Conservation (phyloP, 73 alveolate genomes). For the Paramecium sexaurelia region DNA sequence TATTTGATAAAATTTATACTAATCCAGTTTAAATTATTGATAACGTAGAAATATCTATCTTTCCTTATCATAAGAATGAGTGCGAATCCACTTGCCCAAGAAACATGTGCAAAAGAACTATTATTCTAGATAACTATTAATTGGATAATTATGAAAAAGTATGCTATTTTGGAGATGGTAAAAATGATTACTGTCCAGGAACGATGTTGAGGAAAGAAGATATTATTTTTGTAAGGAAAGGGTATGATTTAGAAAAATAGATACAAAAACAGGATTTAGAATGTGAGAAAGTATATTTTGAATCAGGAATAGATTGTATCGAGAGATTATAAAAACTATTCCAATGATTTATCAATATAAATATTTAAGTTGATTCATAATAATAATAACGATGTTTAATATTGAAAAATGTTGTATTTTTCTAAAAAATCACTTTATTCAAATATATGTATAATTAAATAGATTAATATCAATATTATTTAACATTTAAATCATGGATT, state of each 20-base stretch:
- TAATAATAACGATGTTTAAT: too few relatives aligned
- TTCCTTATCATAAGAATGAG: conserved; percentile 50
- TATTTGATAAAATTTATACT: conserved; percentile 45
- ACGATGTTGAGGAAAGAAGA: conserved; percentile 12
- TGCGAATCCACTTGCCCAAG: conserved; percentile 53
- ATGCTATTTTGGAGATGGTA: conserved; percentile 68
- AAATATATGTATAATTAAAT: neutral
- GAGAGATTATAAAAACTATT: neutral
- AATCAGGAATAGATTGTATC: conserved; percentile 31
- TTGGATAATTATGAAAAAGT: conserved; percentile 47
- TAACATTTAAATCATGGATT: neutral
- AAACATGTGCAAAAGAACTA: conserved; percentile 62
- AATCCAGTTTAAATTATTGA: conserved; percentile 55
- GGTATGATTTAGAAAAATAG: conserved; percentile 56
- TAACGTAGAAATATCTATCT: neutral
- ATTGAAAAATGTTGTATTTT: too few relatives aligned
- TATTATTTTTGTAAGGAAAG: conserved; percentile 47
- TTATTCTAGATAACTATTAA: conserved; percentile 23
- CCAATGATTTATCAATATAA: neutral
- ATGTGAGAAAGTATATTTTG: conserved; percentile 41
- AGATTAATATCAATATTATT: neutral
- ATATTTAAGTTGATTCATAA: too few relatives aligned
- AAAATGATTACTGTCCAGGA: conserved; percentile 66
- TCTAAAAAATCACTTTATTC: too few relatives aligned
- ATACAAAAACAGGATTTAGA: conserved; percentile 5